These are phyloP conservation scores for Mortierella sp. DNA, from an alignment of 371 early-diverging fungal genomes.

Conservation along the genomic window DNA sequence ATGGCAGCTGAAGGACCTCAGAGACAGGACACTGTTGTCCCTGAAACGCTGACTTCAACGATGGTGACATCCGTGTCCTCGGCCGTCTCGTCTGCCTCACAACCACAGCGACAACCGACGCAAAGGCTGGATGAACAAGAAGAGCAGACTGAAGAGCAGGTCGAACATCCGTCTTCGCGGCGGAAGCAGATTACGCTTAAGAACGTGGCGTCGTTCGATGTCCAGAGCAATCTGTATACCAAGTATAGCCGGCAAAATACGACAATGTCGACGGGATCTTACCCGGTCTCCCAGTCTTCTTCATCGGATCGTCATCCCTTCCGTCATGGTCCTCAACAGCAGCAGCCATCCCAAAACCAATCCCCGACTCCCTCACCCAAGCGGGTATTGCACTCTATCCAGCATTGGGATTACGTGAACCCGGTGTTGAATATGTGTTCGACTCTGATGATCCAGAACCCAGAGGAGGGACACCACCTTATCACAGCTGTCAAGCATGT, in stretches of 20 bases:
- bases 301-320: not conserved
- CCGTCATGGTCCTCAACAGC: not conserved
- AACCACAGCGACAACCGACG: too few relatives aligned
- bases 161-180: not conserved
- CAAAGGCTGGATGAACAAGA: too few relatives aligned
- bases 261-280: not conserved
- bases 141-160: too few relatives aligned
- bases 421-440: constrained; percentile 46
- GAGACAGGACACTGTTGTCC: not conserved
- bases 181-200: constrained; percentile 12
- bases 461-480: constrained; percentile 31
- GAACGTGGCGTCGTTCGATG: constrained; percentile 11
- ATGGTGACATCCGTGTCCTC: not conserved
- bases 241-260: constrained; percentile 4
- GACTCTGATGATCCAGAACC: constrained; percentile 43
- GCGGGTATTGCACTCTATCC: not conserved
- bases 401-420: constrained; percentile 35
- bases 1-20: not conserved
- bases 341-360: constrained; percentile 1
- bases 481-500: constrained; percentile 36
- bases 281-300: not conserved
- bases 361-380: not conserved
- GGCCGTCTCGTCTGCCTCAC: not conserved
- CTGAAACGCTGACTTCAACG: not conserved
- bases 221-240: constrained; percentile 11